A percentile compares a stretch with the other conserved stretches of the same genome.
Conservation (phyloP, 2,329 filamentous ascomycete genomes). For the Hymenoscyphus fraxineus region DNA sequence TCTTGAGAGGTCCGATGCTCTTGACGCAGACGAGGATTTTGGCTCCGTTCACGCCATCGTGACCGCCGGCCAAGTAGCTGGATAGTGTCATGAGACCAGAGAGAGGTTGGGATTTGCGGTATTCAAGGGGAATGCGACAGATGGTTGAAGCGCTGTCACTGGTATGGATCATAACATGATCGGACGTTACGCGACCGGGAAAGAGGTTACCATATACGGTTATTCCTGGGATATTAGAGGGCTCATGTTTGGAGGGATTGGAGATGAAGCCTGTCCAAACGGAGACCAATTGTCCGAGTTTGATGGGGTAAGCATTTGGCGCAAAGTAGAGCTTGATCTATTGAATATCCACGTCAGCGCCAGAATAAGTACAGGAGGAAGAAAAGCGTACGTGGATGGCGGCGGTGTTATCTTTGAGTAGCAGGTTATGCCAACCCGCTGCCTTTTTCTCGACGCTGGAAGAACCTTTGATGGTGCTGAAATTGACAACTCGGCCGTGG, state of each 20-base stretch:
- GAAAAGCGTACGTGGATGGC: conserved; percentile 45
- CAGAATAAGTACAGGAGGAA: neutral
- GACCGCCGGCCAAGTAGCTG: conserved; percentile 50
- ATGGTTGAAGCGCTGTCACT: conserved; percentile 42
- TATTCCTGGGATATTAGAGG: conserved; percentile 33
- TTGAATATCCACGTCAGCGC: conserved; percentile 1
- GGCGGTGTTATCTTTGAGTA: conserved; percentile 53
- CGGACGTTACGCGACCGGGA: conserved; percentile 51
- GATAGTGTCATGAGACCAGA: conserved; percentile 53
- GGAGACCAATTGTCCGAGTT: conserved; percentile 51
- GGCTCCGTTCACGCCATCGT: conserved; percentile 45
- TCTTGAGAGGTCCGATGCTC: conserved; percentile 51
- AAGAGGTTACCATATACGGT: conserved; percentile 52
- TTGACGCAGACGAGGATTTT: conserved; percentile 56
- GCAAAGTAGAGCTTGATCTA: conserved; percentile 52
- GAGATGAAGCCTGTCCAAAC: conserved; percentile 55
- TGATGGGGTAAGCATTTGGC: conserved; percentile 39
- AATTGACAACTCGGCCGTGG: conserved; percentile 53
- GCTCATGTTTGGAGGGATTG: conserved; percentile 44
- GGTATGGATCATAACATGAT: conserved; percentile 51
- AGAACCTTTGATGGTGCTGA: conserved; percentile 42
- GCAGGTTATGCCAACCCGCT: conserved; percentile 49
- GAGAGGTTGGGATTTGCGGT: conserved; percentile 36
- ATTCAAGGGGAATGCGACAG: conserved; percentile 46
- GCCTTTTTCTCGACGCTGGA: conserved; percentile 43